Evolutionary conservation across 2,329 filamentous ascomycete genomes (phyloP).

Genomic region (Dendrostoma leiphaemia): DNA sequence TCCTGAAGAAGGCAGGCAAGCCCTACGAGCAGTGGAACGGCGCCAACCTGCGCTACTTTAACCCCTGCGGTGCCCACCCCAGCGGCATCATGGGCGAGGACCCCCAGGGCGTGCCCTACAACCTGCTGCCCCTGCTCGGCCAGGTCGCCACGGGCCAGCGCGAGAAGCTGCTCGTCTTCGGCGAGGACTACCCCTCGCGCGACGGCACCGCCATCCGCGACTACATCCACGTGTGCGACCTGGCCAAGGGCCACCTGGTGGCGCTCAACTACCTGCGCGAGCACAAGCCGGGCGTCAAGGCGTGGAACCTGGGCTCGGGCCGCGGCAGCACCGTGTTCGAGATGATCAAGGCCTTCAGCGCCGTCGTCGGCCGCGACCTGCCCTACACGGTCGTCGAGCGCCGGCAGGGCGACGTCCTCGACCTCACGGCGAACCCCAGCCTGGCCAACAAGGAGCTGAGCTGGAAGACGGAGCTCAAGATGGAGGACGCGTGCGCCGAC

Average conservation of each 20-base stretch:
- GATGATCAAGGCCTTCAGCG: slow-evolving; percentile 92
- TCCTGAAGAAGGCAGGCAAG: slow-evolving; percentile 76
- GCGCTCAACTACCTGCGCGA: slow-evolving; percentile 88
- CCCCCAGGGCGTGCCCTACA: slow-evolving; percentile 92
- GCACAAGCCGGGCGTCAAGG: slow-evolving; percentile 82
- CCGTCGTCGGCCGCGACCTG: slow-evolving; percentile 80
- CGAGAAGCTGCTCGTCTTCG: slow-evolving; percentile 92
- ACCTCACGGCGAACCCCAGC: slow-evolving; percentile 88
- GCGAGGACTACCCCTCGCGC: slow-evolving; percentile 86
- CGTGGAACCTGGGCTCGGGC: slow-evolving; percentile 95
- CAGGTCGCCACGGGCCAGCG: slow-evolving; percentile 95
- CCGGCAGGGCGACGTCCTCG: slow-evolving; percentile 84
- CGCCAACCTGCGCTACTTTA: slow-evolving; percentile 94
- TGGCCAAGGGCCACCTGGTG: slow-evolving; percentile 80
- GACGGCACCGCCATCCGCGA: slow-evolving; percentile 95
- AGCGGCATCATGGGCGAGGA: slow-evolving; percentile 98
- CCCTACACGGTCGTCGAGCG: slow-evolving; percentile 83
- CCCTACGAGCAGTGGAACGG: slow-evolving; percentile 83
- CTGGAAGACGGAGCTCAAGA: slow-evolving; percentile 87
- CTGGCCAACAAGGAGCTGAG: slow-evolving; percentile 84
- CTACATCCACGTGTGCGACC: slow-evolving; percentile 95
- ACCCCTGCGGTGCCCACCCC: slow-evolving; percentile 92
- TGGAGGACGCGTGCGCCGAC: slow-evolving; percentile 92
- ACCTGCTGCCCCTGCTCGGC: slow-evolving; percentile 88
- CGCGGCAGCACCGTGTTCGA: slow-evolving; percentile 95